Percentiles rank a stretch among this genome's conserved stretches.
Evolutionary conservation across 169 alveolate species (phyloP).

Genomic region (Cystoisospora suis): DNA sequence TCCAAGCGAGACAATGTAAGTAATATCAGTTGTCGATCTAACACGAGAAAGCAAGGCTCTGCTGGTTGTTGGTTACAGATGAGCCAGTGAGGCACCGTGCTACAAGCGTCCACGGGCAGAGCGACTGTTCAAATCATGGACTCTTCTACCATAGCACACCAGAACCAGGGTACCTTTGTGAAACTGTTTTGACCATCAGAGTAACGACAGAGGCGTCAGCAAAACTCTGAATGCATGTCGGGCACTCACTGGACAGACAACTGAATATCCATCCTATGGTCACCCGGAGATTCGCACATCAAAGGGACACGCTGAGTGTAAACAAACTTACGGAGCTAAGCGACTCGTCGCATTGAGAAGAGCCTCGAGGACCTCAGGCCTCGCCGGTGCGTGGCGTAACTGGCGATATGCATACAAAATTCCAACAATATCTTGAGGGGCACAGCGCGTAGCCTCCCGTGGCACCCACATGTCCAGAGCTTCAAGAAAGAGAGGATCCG

Average conservation of each 20-base stretch:
- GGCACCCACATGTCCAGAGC: constrained; percentile 22
- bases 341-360: background rate
- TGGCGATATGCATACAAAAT: background rate
- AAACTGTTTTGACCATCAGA: too few species aligned
- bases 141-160: too few species aligned
- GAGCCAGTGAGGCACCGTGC: too few species aligned
- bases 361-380: background rate
- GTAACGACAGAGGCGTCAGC: too few species aligned
- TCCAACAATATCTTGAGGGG: constrained; percentile 13
- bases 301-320: background rate
- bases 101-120: too few species aligned
- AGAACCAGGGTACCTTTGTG: too few species aligned
- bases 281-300: background rate
- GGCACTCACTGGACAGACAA: background rate
- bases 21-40: too few species aligned
- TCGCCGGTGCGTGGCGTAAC: constrained; percentile 1
- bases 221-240: background rate
- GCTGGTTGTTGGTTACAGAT: too few species aligned
- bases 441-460: background rate
- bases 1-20: too few species aligned
- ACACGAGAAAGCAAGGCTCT: too few species aligned
- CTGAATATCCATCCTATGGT: background rate
- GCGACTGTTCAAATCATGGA: too few species aligned
- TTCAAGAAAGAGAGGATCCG: background rate
- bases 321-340: background rate